These are phyloP conservation scores for Linderniella brevidens DNA, from an alignment of 257 asterid genomes.

Conservation along the genomic window DNA sequence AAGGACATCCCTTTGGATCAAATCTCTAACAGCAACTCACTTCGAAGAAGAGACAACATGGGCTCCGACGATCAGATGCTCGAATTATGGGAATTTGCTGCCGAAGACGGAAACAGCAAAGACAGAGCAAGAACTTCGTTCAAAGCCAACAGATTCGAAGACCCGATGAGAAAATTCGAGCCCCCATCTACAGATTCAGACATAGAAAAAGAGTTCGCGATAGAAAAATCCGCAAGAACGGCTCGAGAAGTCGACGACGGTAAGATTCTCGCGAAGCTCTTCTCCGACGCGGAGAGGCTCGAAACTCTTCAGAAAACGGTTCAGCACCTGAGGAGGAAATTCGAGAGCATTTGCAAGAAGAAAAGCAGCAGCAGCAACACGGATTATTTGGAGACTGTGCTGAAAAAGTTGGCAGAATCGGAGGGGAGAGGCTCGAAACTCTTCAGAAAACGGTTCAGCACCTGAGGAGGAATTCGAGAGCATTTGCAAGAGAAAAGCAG, in stretches of 20 bases:
- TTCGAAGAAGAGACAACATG: constrained; percentile 15
- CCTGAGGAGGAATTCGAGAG: constrained; percentile 36
- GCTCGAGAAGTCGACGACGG: constrained; percentile 10
- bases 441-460: constrained; percentile 35
- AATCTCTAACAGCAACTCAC: constrained; percentile 28
- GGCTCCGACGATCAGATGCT: too few relatives aligned
- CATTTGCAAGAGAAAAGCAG: constrained; percentile 22
- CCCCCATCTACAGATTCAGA: constrained; percentile 49
- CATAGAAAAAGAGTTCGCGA: constrained; percentile 45
- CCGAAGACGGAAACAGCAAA: too few relatives aligned
- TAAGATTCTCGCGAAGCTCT: constrained; percentile 44
- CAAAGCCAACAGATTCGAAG: constrained; percentile 6
- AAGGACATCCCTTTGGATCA: constrained; percentile 58
- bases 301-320: constrained; percentile 38
- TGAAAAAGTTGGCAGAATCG: constrained; percentile 55
- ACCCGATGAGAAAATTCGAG: constrained; percentile 17
- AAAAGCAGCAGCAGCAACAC: constrained; percentile 24
- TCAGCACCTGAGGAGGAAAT: constrained; percentile 30
- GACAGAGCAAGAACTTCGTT: too few relatives aligned
- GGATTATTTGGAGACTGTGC: constrained; percentile 52
- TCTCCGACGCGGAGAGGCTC: constrained; percentile 47
- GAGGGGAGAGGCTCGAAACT: constrained; percentile 30
- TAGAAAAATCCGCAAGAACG: too few relatives aligned
- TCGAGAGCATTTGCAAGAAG: constrained; percentile 30
- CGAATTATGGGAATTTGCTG: too few relatives aligned